Evolutionary conservation across 495 filamentous ascomycete genomes (phyloP).

Genomic region (Penicillium arizonense): DNA sequence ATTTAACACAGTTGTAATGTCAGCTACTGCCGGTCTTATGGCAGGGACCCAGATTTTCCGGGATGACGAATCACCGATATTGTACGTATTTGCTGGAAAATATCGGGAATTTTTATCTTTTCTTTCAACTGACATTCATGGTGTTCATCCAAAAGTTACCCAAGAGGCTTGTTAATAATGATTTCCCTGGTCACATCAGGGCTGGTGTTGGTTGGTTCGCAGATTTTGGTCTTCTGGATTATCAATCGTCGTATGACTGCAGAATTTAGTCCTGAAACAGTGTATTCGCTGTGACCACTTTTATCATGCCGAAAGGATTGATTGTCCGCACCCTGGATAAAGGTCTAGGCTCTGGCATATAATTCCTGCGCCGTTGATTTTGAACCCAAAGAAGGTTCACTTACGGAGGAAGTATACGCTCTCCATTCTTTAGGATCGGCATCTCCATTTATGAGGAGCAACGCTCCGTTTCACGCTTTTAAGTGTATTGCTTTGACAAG

Average conservation of each 20-base stretch:
- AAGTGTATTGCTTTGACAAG: too few species aligned
- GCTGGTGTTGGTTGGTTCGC: constrained; percentile 5
- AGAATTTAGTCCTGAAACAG: not conserved
- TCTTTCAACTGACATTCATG: not conserved
- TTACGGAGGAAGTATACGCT: too few species aligned
- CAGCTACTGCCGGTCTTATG: constrained; percentile 28
- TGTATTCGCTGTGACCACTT: too few species aligned
- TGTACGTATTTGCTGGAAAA: not conserved
- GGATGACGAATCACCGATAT: constrained; percentile 14
- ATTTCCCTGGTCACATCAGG: constrained; percentile 17
- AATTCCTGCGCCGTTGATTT: too few species aligned
- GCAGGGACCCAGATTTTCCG: constrained; percentile 33
- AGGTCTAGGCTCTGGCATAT: too few species aligned
- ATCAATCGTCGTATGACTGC: not conserved
- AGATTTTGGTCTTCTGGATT: not conserved
- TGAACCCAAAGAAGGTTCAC: too few species aligned
- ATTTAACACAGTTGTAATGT: constrained; percentile 24
- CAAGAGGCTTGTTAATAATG: constrained; percentile 23
- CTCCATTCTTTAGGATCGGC: too few species aligned
- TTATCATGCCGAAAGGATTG: too few species aligned
- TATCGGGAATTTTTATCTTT: not conserved
- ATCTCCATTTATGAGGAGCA: too few species aligned
- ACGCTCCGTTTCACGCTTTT: too few species aligned
- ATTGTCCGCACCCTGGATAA: too few species aligned
- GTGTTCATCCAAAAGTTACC: constrained; percentile 10